Evolutionary conservation across 441 rosid species (phyloP).

Genomic region (Viola pubescens): DNA sequence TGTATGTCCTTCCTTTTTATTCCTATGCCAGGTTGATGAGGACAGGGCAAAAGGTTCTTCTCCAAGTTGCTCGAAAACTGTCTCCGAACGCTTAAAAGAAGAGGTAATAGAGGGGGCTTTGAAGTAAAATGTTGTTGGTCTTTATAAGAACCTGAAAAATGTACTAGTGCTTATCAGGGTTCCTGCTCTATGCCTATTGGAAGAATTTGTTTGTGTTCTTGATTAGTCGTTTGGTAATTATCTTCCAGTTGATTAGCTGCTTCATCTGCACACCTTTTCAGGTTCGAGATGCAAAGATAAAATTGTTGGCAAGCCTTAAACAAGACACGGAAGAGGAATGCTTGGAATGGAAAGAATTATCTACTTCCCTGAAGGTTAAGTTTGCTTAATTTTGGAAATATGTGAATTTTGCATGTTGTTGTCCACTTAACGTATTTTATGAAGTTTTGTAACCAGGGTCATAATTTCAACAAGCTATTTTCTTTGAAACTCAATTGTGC

Average conservation of each 20-base stretch:
- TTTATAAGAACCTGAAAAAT: neutral
- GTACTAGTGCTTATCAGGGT: neutral
- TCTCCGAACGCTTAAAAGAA: slow-evolving; percentile 69
- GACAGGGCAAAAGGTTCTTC: slow-evolving; percentile 63
- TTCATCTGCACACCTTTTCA: slow-evolving; percentile 22
- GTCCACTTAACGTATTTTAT: neutral
- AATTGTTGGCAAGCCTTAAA: slow-evolving; percentile 62
- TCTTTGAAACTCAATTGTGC: no score
- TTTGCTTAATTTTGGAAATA: neutral
- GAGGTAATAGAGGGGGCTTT: slow-evolving; percentile 42
- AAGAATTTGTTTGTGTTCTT: neutral
- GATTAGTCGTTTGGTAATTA: slow-evolving; percentile 14
- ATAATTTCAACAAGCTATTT: no score
- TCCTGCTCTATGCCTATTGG: neutral
- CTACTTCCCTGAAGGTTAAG: slow-evolving; percentile 59
- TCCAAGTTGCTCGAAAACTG: slow-evolving; percentile 42
- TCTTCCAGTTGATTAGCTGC: slow-evolving; percentile 10
- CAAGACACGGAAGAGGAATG: slow-evolving; percentile 67
- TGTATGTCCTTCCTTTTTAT: slow-evolving; percentile 4
- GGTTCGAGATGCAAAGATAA: slow-evolving; percentile 85
- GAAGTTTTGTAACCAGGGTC: neutral
- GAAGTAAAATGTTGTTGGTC: neutral
- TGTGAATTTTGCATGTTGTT: neutral
- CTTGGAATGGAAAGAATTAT: slow-evolving; percentile 72
- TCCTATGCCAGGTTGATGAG: slow-evolving; percentile 54